phyloP scores from a whole-genome alignment of 768 basidiomycete species.

The Termitomyces titanicus region DNA sequence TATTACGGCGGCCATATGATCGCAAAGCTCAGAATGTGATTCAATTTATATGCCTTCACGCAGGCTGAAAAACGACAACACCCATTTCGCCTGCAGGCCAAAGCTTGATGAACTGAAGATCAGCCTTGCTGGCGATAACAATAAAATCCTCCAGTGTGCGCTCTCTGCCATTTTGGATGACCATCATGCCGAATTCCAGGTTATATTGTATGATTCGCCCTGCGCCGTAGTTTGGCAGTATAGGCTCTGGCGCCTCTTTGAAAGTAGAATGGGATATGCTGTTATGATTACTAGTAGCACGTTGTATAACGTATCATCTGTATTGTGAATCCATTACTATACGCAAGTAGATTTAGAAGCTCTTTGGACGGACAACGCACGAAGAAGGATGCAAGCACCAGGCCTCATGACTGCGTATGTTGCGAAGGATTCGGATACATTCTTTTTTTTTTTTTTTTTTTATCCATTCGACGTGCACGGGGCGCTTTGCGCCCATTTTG shows the following conservation, averaged over 20 bases:
- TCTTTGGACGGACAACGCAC: background rate
- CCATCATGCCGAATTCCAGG: slow-evolving; percentile 44
- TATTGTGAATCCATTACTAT: background rate
- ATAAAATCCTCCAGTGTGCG: slow-evolving; percentile 27
- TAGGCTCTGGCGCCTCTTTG: slow-evolving; percentile 28
- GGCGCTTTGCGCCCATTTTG: too few species aligned
- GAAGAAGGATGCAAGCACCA: slow-evolving; percentile 17
- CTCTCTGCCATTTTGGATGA: slow-evolving; percentile 38
- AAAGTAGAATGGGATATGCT: too few species aligned
- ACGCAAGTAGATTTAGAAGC: slow-evolving; percentile 28
- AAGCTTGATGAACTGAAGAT: background rate
- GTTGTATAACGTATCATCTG: slow-evolving; percentile 33
- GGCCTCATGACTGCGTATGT: slow-evolving; percentile 33
- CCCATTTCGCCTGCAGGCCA: slow-evolving; percentile 25
- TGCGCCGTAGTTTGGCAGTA: slow-evolving; percentile 44
- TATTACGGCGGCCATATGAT: too few species aligned
- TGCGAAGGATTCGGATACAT: slow-evolving; percentile 30
- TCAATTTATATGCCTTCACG: background rate
- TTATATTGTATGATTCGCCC: slow-evolving; percentile 38
- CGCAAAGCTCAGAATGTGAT: too few species aligned
- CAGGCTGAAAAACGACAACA: slow-evolving; percentile 24
- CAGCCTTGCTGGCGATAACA: background rate
- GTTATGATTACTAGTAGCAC: slow-evolving; percentile 6
- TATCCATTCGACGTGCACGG: slow-evolving; percentile 43
- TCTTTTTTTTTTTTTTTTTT: slow-evolving; percentile 28